A percentile compares a stretch with the other conserved stretches of the same genome.
phyloP scores from a whole-genome alignment of 352 stramenopile species.

The Phytophthora colocasiae region DNA sequence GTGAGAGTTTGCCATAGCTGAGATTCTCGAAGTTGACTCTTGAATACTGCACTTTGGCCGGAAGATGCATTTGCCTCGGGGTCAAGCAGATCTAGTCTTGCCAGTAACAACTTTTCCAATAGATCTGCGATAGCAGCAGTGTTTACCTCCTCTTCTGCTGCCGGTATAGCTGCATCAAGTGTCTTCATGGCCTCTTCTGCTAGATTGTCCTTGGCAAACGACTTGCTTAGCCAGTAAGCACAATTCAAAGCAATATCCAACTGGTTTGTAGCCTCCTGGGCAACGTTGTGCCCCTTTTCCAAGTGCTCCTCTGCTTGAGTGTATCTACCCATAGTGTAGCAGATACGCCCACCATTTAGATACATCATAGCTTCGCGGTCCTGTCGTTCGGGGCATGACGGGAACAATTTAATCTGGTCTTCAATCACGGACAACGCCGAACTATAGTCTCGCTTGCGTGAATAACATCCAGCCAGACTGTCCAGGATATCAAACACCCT shows the following conservation, averaged over 20 bases:
- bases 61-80: conserved; percentile 14
- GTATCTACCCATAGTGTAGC: conserved; percentile 59
- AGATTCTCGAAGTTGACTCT: conserved; percentile 19
- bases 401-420: conserved; percentile 57
- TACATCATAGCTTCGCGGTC: conserved; percentile 58
- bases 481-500: conserved; percentile 70
- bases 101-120: conserved; percentile 54
- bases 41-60: conserved; percentile 5
- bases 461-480: conserved; percentile 59
- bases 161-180: conserved; percentile 33
- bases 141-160: conserved; percentile 31
- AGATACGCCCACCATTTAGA: conserved; percentile 66
- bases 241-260: conserved; percentile 52
- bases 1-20: conserved; percentile 51
- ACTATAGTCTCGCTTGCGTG: conserved; percentile 59
- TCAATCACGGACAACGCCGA: conserved; percentile 62
- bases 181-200: conserved; percentile 36
- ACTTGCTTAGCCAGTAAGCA: conserved; percentile 62
- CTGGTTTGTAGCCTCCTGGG: conserved; percentile 28
- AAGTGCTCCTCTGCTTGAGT: conserved; percentile 55
- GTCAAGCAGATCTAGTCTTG: conserved; percentile 57
- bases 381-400: conserved; percentile 45
- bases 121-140: conserved; percentile 39
- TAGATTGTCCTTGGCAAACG: conserved; percentile 44
- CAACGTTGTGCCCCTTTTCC: conserved; percentile 43